phyloP scores from a whole-genome alignment of 1,139 yeast species.

The Suhomyces ambrosiae region DNA sequence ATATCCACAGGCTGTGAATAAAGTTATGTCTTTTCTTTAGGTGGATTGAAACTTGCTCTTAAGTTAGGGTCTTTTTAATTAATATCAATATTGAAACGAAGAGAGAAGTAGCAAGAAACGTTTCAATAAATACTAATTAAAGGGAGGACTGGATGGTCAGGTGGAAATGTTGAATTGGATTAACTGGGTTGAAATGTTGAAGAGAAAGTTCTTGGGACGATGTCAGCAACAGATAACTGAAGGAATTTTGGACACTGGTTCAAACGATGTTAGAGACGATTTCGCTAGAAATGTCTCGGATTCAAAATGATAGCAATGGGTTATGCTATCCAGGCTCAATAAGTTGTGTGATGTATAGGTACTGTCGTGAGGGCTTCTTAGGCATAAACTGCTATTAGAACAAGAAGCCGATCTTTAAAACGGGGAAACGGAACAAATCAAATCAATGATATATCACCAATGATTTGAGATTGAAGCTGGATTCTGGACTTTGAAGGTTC shows the following conservation, averaged over 20 bases:
- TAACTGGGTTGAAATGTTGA: neutral
- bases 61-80: slow-evolving; percentile 16
- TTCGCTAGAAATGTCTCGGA: slow-evolving; percentile 13
- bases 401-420: slow-evolving; percentile 1
- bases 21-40: slow-evolving; percentile 23
- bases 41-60: slow-evolving; percentile 52
- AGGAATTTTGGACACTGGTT: slow-evolving; percentile 13
- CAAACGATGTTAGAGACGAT: slow-evolving; percentile 6
- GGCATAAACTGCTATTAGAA: slow-evolving; percentile 37
- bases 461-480: neutral
- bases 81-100: slow-evolving; percentile 39
- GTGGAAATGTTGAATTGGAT: neutral
- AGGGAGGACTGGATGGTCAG: slow-evolving; percentile 1
- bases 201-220: slow-evolving; percentile 6
- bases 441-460: slow-evolving; percentile 3
- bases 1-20: too few species aligned
- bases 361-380: slow-evolving; percentile 50
- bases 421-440: neutral
- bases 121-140: slow-evolving; percentile 30
- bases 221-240: slow-evolving; percentile 20
- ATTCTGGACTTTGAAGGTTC: neutral
- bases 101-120: slow-evolving; percentile 58
- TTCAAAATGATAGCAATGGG: slow-evolving; percentile 2
- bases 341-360: slow-evolving; percentile 27
- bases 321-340: slow-evolving; percentile 50